A percentile compares a stretch with the other conserved stretches of the same genome.
phyloP scores from a whole-genome alignment of 345 rosid genomes.

The Schrenkiella parvula region DNA sequence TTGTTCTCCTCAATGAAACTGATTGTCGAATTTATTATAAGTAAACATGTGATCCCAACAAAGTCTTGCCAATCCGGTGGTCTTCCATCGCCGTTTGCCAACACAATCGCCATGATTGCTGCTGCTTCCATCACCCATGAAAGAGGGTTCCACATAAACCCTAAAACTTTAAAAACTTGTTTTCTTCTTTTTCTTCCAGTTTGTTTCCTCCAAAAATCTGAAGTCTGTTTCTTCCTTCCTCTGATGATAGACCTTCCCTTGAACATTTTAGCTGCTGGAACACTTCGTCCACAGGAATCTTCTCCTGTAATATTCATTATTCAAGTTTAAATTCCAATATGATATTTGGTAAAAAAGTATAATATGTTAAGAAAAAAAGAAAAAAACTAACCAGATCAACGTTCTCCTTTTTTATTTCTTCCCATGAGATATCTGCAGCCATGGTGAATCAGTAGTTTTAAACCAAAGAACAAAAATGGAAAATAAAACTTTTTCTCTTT shows the following conservation, averaged over 20 bases:
- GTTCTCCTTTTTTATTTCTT: constrained; percentile 32
- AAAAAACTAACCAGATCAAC: constrained; percentile 28
- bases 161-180: constrained; percentile 77
- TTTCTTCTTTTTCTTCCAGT: constrained; percentile 82
- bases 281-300: constrained; percentile 73
- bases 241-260: constrained; percentile 60
- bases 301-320: constrained; percentile 66
- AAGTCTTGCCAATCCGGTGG: constrained; percentile 97
- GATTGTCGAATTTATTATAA: constrained; percentile 82
- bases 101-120: constrained; percentile 87
- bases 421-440: constrained; percentile 36
- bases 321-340: background rate
- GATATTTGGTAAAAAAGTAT: background rate
- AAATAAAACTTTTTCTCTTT: background rate
- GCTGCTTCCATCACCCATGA: constrained; percentile 99
- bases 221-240: constrained; percentile 75
- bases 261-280: constrained; percentile 77
- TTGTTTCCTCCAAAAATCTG: constrained; percentile 76
- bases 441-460: constrained; percentile 3
- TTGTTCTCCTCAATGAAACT: constrained; percentile 94
- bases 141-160: constrained; percentile 96
- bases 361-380: background rate
- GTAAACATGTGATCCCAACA: constrained; percentile 66
- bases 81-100: constrained; percentile 90
- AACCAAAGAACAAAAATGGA: background rate